Evolutionary conservation across 164 flowering plant genomes (phyloP).

Genomic region (Magnolia changhungtana): DNA sequence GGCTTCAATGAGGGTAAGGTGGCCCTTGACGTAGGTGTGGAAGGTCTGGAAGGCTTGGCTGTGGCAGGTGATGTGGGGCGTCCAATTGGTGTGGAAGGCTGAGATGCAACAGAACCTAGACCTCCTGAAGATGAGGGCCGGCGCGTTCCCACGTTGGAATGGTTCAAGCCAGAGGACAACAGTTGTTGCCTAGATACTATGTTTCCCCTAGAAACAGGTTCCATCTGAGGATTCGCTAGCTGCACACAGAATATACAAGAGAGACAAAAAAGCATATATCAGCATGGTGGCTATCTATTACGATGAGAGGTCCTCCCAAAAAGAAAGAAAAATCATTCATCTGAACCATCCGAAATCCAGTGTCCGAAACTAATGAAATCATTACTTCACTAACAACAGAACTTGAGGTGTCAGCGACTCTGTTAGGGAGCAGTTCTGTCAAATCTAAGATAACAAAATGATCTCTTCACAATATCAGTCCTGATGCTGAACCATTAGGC

Average conservation of each 20-base stretch:
- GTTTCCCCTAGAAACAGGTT: constrained; percentile 52
- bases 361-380: no score
- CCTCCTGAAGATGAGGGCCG: constrained; percentile 75
- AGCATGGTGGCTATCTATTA: background rate
- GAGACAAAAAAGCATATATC: background rate
- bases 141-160: constrained; percentile 52
- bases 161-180: constrained; percentile 57
- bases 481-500: no score
- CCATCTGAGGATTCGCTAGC: constrained; percentile 67
- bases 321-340: no score
- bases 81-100: constrained; percentile 67
- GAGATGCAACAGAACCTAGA: constrained; percentile 32
- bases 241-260: constrained; percentile 15
- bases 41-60: constrained; percentile 58
- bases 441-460: no score
- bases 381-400: no score
- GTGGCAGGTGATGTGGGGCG: constrained; percentile 42
- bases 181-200: constrained; percentile 52
- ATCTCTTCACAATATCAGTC: no score
- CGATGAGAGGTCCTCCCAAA: no score
- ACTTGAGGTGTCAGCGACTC: no score
- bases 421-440: no score
- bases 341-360: no score
- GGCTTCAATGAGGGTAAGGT: constrained; percentile 46
- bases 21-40: constrained; percentile 76